Conservation (phyloP, 495 filamentous ascomycete genomes). For the Bacidia gigantensis region DNA sequence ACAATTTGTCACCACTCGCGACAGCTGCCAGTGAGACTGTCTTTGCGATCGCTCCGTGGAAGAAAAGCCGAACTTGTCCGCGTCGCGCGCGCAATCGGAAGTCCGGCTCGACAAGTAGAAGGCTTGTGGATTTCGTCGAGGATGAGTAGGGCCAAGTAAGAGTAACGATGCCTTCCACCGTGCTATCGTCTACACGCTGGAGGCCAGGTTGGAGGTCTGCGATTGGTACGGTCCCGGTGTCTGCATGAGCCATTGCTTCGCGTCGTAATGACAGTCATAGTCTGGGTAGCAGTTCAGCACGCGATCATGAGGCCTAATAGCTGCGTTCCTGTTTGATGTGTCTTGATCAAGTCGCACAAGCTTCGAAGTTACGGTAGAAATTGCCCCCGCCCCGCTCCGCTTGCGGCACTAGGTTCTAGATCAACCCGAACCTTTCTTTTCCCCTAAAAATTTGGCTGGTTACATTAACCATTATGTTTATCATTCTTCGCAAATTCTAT, state of each 20-base stretch:
- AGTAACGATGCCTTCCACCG: conserved; percentile 57
- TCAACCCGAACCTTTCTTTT: no score
- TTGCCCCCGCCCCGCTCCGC: background rate
- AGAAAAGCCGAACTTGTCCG: conserved; percentile 73
- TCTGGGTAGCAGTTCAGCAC: background rate
- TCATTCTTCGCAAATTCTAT: no score
- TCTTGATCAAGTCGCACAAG: no score
- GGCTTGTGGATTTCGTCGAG: conserved; percentile 51
- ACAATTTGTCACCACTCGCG: conserved; percentile 63
- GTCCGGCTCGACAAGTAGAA: conserved; percentile 75
- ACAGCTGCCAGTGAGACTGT: conserved; percentile 50
- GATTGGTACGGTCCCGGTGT: conserved; percentile 38
- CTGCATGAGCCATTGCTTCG: conserved; percentile 2
- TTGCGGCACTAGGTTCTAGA: background rate
- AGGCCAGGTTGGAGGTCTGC: conserved; percentile 49
- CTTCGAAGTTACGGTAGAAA: no score
- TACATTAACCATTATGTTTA: no score
- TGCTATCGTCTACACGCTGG: conserved; percentile 19
- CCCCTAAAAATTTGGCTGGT: no score
- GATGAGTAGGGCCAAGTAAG: conserved; percentile 88
- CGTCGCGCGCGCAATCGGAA: conserved; percentile 63
- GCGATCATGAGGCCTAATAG: background rate
- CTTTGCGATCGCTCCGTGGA: conserved; percentile 58
- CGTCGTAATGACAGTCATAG: background rate
- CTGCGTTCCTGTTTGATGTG: no score